phyloP scores from a whole-genome alignment of 106 monocot species.

The Chionographis japonica region DNA sequence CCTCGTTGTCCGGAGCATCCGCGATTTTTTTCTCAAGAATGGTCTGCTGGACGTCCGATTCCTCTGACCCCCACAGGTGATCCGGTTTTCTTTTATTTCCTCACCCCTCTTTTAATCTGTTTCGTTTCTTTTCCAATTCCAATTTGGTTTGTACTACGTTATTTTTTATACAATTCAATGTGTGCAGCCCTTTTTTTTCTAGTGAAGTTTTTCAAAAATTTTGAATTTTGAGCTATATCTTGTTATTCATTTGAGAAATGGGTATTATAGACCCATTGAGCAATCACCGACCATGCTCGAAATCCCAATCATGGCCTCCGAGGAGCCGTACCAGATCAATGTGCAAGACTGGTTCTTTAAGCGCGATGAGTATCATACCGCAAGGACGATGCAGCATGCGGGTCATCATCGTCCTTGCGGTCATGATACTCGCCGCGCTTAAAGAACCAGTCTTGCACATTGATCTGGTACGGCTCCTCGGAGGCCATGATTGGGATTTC shows the following conservation, averaged over 20 bases:
- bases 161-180: too few species aligned
- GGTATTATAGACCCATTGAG: neutral
- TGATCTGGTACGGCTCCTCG: too few species aligned
- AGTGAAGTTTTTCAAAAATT: too few species aligned
- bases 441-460: too few species aligned
- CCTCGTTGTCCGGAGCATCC: conserved; percentile 17
- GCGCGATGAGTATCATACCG: conserved; percentile 1
- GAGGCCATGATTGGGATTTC: too few species aligned
- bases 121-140: neutral
- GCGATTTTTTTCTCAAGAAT: conserved; percentile 30
- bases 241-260: neutral
- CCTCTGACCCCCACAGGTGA: conserved; percentile 5
- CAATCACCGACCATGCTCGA: neutral
- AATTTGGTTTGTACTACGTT: neutral
- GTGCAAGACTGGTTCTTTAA: conserved; percentile 20
- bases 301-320: conserved; percentile 7
- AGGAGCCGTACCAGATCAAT: conserved; percentile 20
- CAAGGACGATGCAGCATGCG: conserved; percentile 14
- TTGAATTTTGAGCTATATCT: neutral
- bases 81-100: neutral
- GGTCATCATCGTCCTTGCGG: too few species aligned
- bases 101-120: neutral
- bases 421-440: too few species aligned
- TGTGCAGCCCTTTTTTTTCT: too few species aligned
- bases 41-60: conserved; percentile 1